Evolutionary conservation across 768 basidiomycete genomes (phyloP).

Genomic region (Lentinula boryana): DNA sequence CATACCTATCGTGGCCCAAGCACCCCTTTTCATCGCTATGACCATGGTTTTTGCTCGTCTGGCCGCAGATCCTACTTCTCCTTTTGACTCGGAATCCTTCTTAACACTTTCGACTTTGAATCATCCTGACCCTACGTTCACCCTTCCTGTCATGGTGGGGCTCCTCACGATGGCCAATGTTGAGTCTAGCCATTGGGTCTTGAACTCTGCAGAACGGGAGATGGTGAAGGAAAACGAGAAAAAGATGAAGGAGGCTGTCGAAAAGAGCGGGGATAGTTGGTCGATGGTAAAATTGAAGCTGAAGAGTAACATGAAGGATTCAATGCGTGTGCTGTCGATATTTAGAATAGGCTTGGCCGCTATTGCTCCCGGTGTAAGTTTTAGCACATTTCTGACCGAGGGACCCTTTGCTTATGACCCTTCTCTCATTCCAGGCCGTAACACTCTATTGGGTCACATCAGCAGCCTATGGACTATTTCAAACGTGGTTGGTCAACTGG

Average conservation of each 20-base stretch:
- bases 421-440: constrained; percentile 41
- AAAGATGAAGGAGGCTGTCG: constrained; percentile 34
- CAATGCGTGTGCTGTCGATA: constrained; percentile 50
- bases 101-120: constrained; percentile 65
- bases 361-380: constrained; percentile 65
- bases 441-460: constrained; percentile 76
- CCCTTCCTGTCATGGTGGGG: constrained; percentile 66
- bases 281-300: constrained; percentile 31
- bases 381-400: neutral
- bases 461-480: constrained; percentile 64
- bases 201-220: constrained; percentile 51
- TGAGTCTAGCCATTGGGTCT: constrained; percentile 71
- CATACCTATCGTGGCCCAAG: constrained; percentile 58
- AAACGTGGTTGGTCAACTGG: constrained; percentile 71
- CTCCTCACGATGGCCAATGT: constrained; percentile 74
- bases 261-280: constrained; percentile 39
- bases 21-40: constrained; percentile 68
- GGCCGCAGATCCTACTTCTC: constrained; percentile 51
- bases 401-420: constrained; percentile 5
- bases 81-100: constrained; percentile 74
- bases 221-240: constrained; percentile 42
- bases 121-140: constrained; percentile 65
- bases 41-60: constrained; percentile 52
- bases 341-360: constrained; percentile 62
- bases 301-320: constrained; percentile 28